Percentiles rank a stretch among this genome's conserved stretches.
Conservation (phyloP, 352 stramenopile species). For the Pythium grandisporangium region DNA sequence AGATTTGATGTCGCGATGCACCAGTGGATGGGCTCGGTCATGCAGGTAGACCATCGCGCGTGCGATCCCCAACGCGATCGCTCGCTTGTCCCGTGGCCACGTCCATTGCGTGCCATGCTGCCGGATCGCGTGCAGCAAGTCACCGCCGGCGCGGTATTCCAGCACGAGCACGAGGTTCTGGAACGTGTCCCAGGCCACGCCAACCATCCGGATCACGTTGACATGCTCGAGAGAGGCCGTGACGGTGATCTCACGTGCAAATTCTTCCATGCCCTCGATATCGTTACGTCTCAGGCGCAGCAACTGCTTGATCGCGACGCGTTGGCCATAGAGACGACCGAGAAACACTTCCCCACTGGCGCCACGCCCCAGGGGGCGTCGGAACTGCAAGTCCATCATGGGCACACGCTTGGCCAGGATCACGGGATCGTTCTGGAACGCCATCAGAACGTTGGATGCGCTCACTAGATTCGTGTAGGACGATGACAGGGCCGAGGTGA, state of each 20-base stretch:
- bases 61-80: constrained; percentile 1
- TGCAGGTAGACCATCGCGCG: constrained; percentile 14
- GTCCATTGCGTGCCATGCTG: neutral
- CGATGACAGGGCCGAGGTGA: constrained; percentile 5
- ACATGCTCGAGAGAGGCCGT: constrained; percentile 8
- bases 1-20: constrained; percentile 26
- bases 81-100: constrained; percentile 3
- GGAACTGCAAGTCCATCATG: constrained; percentile 38
- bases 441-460: constrained; percentile 30
- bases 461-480: constrained; percentile 36
- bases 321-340: constrained; percentile 6
- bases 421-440: constrained; percentile 38
- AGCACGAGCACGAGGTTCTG: constrained; percentile 6
- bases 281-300: neutral
- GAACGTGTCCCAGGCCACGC: constrained; percentile 7
- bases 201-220: constrained; percentile 10
- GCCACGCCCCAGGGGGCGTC: constrained; percentile 17
- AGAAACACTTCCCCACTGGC: constrained; percentile 18
- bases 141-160: constrained; percentile 3
- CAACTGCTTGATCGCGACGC: constrained; percentile 16
- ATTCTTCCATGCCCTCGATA: constrained; percentile 5
- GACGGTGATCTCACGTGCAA: constrained; percentile 11
- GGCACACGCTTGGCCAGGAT: constrained; percentile 34
- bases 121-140: neutral
- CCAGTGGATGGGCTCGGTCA: constrained; percentile 12